phyloP scores from a whole-genome alignment of 306 rosid genomes.

The Begonia peltatifolia region DNA sequence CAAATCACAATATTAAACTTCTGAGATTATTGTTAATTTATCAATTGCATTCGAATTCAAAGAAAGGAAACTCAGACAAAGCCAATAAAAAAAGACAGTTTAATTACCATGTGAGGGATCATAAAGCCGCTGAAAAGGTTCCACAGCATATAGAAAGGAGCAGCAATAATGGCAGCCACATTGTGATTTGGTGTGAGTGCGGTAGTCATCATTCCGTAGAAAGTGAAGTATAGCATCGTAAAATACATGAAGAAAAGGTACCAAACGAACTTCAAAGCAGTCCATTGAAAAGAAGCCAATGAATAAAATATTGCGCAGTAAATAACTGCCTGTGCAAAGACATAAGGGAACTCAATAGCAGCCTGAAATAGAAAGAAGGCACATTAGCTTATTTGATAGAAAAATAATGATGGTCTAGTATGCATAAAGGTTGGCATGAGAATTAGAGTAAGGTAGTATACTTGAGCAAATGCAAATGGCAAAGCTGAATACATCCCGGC shows the following conservation, averaged over 20 bases:
- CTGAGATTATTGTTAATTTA: background rate
- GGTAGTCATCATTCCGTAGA: constrained; percentile 98
- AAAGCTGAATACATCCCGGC: constrained; percentile 95
- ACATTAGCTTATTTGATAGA: too few species aligned
- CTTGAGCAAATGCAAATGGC: constrained; percentile 97
- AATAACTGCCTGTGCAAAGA: constrained; percentile 64
- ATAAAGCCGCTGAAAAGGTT: constrained; percentile 98
- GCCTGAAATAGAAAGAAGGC: background rate
- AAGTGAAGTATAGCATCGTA: constrained; percentile 91
- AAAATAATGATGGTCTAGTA: too few species aligned
- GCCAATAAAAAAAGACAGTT: constrained; percentile 2
- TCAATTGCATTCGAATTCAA: background rate
- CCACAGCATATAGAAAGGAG: constrained; percentile 98
- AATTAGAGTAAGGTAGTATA: constrained; percentile 15
- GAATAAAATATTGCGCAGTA: constrained; percentile 84
- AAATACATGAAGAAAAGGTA: constrained; percentile 88
- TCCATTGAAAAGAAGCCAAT: constrained; percentile 79
- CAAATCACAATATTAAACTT: too few species aligned
- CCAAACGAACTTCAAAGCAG: constrained; percentile 61
- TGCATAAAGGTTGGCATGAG: too few species aligned
- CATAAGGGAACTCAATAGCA: constrained; percentile 80
- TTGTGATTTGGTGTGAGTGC: constrained; percentile 96
- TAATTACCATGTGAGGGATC: constrained; percentile 91
- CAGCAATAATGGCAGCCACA: constrained; percentile 82
- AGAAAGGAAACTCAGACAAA: background rate